A percentile compares a stretch with the other conserved stretches of the same genome.
Conservation (phyloP, 1,284 basidiomycete genomes). For the Anthracocystis walkeri region DNA sequence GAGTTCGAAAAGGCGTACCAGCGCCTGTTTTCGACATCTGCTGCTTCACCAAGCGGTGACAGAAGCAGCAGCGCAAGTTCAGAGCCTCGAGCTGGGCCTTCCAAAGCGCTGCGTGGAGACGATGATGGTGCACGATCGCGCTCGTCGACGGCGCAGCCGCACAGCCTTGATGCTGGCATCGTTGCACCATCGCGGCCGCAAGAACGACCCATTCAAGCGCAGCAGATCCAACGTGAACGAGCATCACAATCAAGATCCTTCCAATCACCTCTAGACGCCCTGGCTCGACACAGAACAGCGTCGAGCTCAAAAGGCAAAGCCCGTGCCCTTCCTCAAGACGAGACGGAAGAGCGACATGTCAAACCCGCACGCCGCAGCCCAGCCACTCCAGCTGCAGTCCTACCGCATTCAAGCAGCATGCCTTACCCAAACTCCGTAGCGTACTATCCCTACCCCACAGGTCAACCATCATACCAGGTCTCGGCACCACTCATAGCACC, state of each 20-base stretch:
- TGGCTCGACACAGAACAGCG: slow-evolving; percentile 13
- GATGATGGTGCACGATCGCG: not conserved
- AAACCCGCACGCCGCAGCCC: not conserved
- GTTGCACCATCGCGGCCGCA: not conserved
- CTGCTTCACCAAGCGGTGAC: not conserved
- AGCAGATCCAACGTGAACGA: slow-evolving; percentile 1
- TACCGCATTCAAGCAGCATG: slow-evolving; percentile 1
- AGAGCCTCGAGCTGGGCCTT: slow-evolving; percentile 5
- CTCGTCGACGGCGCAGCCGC: slow-evolving; percentile 2
- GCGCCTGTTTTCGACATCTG: slow-evolving; percentile 30
- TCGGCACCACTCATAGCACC: slow-evolving; percentile 10
- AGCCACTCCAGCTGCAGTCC: not conserved
- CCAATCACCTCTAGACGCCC: slow-evolving; percentile 14
- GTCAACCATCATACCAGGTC: slow-evolving; percentile 15
- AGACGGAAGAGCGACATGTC: not conserved
- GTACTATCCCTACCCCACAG: slow-evolving; percentile 28
- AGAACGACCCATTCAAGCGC: not conserved
- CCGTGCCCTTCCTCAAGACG: slow-evolving; percentile 7
- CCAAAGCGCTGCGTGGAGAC: slow-evolving; percentile 1
- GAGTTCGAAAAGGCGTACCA: slow-evolving; percentile 44
- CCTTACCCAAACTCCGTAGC: slow-evolving; percentile 11
- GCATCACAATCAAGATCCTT: slow-evolving; percentile 3
- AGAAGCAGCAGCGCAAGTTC: not conserved
- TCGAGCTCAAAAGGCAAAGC: slow-evolving; percentile 33
- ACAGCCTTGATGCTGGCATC: slow-evolving; percentile 3